A percentile compares a stretch with the other conserved stretches of the same genome.
These are phyloP conservation scores for Coemansia sp. DNA, from an alignment of 192 early-diverging fungal genomes.

Conservation along the genomic window DNA sequence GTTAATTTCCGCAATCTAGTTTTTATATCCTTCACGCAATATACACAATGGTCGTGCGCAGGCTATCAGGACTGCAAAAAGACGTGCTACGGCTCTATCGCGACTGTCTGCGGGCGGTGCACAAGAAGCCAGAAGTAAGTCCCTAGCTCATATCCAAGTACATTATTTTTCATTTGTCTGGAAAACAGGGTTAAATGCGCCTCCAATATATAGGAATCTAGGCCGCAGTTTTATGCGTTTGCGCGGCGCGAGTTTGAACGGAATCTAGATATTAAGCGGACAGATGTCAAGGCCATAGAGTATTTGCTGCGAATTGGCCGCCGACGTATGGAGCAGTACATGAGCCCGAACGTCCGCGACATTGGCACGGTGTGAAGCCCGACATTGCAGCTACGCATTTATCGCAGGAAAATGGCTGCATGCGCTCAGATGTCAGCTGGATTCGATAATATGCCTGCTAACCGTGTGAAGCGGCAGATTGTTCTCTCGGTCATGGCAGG, in stretches of 20 bases:
- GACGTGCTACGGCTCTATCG: constrained; percentile 68
- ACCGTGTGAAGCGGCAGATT: neutral
- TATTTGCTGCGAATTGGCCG: constrained; percentile 66
- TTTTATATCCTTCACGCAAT: neutral
- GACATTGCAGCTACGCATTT: neutral
- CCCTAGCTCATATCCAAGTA: neutral
- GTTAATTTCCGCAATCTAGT: neutral
- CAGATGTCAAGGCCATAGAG: constrained; percentile 70
- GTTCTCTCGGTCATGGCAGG: neutral
- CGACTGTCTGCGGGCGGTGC: constrained; percentile 66
- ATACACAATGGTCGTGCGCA: constrained; percentile 19
- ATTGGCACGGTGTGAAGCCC: constrained; percentile 20
- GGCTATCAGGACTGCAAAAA: constrained; percentile 66
- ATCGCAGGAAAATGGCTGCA: neutral
- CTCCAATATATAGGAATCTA: constrained; percentile 50
- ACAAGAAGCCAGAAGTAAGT: constrained; percentile 62
- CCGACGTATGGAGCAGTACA: constrained; percentile 64
- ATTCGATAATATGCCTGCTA: neutral
- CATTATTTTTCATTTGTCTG: no score
- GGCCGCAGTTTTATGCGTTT: constrained; percentile 64
- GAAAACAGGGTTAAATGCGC: neutral
- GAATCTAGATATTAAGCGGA: constrained; percentile 55
- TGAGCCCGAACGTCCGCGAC: constrained; percentile 62
- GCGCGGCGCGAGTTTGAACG: constrained; percentile 67
- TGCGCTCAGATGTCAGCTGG: neutral